Base-by-base conservation (phyloP, 2,329 filamentous ascomycete species). In the Aspergillus sp. region DNA sequence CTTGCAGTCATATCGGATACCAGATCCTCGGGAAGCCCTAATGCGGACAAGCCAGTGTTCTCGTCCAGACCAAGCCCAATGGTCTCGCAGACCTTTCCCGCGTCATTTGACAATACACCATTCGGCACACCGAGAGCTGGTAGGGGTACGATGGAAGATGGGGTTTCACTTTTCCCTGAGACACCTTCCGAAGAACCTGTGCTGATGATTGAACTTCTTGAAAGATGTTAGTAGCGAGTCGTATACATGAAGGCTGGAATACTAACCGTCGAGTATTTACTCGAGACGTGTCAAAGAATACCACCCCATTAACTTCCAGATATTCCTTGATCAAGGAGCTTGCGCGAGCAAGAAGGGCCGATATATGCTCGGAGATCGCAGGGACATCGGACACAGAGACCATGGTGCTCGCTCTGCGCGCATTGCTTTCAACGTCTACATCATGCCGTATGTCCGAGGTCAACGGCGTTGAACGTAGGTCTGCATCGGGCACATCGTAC, bases 271-370 rank as follows among this genome's bases (percentile, higher is more conserved):
- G 48, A 41, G 50, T 50, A 35, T 58, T 58, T 7, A 48, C 51
- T 19, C 49, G 49, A 8, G 54, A 29, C 3, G 55, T 47, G 43
- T 54, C 46, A 2, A 69, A 49, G 12, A 66, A 64, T 1, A 63
- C 52, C 4, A 56, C 52, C 3, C 69, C 70, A 12, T 68, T 66
- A 0, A 70, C 53, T 28, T 71, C 64, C 36, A 73, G 57, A 0
- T 65, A 65, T 29, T 69, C 58, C 3, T 64, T 60, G 8, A 75
- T 61, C 2, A 74, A 61, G 4, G 62, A 57, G 26, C 71, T 69
- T 4, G 72, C 73, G 30, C 64, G 67, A 0, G 68, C 63, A 35
- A 73, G 73, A 2, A 74, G 51, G 6, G 56, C 44, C 6, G 50
- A 53, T 3, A 48, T 47, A 5, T 44, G 49, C 10, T 40, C 38